phyloP scores from a whole-genome alignment of 441 rosid species.

The Populus hybrid region DNA sequence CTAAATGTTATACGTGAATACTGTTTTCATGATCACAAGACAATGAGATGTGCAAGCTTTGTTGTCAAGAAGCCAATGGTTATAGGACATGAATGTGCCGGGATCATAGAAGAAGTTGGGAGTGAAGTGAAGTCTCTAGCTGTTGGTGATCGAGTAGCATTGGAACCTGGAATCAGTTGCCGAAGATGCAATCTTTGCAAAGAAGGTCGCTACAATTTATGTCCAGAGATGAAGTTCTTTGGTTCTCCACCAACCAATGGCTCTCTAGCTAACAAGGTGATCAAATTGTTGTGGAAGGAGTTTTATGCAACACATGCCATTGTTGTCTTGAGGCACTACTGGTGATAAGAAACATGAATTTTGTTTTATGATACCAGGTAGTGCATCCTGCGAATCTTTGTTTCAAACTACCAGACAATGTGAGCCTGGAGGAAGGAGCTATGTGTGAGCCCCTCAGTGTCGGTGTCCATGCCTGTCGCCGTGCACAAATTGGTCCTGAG shows the following conservation, averaged over 20 bases:
- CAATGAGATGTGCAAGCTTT: slow-evolving; percentile 62
- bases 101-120: slow-evolving; percentile 78
- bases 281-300: neutral
- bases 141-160: slow-evolving; percentile 70
- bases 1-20: neutral
- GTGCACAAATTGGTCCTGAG: slow-evolving; percentile 75
- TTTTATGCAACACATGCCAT: neutral
- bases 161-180: slow-evolving; percentile 92
- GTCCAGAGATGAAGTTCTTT: slow-evolving; percentile 89
- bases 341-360: neutral
- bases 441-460: slow-evolving; percentile 95
- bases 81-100: slow-evolving; percentile 93
- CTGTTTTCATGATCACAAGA: slow-evolving; percentile 19
- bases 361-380: slow-evolving; percentile 41
- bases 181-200: slow-evolving; percentile 69
- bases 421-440: slow-evolving; percentile 94
- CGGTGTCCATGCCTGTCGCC: slow-evolving; percentile 87
- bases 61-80: slow-evolving; percentile 91
- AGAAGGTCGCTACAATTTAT: slow-evolving; percentile 78
- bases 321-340: neutral
- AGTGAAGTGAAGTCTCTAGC: slow-evolving; percentile 56
- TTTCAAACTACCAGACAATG: slow-evolving; percentile 79
- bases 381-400: slow-evolving; percentile 90
- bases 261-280: slow-evolving; percentile 80
- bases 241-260: slow-evolving; percentile 91